phyloP scores from a whole-genome alignment of 192 early-diverging fungal species.

The Entomortierella chlamydospora region DNA sequence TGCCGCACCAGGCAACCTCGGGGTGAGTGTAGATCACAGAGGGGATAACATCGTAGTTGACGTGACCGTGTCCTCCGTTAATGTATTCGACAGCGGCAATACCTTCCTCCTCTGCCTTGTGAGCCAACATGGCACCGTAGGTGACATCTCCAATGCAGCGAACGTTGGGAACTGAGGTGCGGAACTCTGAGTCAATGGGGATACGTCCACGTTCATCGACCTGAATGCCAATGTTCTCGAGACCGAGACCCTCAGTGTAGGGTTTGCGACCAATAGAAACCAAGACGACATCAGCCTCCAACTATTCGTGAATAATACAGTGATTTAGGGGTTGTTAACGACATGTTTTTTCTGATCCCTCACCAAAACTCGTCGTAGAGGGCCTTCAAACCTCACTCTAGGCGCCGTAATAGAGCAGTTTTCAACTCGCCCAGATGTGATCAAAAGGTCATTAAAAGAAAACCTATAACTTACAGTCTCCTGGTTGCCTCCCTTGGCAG shows the following conservation, averaged over 20 bases:
- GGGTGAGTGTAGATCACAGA: slow-evolving; percentile 99
- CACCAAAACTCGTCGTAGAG: too few species aligned
- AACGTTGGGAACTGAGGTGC: slow-evolving; percentile 89
- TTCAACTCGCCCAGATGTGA: too few species aligned
- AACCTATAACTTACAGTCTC: slow-evolving; percentile 81
- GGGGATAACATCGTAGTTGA: slow-evolving; percentile 98
- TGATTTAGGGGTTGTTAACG: too few species aligned
- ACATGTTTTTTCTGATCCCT: too few species aligned
- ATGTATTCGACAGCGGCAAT: slow-evolving; percentile 97
- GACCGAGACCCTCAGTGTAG: slow-evolving; percentile 91
- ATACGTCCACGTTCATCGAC: slow-evolving; percentile 90
- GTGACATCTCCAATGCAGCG: slow-evolving; percentile 98
- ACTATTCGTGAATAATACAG: slow-evolving; percentile 47
- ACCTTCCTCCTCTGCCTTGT: slow-evolving; percentile 99
- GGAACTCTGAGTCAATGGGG: slow-evolving; percentile 84
- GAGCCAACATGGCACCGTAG: slow-evolving; percentile 97
- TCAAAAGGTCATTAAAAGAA: too few species aligned
- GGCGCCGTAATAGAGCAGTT: too few species aligned
- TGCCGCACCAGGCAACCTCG: slow-evolving; percentile 98
- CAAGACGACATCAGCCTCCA: slow-evolving; percentile 92
- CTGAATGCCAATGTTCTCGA: slow-evolving; percentile 92
- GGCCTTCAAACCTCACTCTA: too few species aligned
- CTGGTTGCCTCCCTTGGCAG: slow-evolving; percentile 81
- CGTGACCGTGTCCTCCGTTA: slow-evolving; percentile 91
- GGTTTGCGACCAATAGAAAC: slow-evolving; percentile 96